Conservation (phyloP, 1,284 basidiomycete species). For the Golubevia pallescens region DNA sequence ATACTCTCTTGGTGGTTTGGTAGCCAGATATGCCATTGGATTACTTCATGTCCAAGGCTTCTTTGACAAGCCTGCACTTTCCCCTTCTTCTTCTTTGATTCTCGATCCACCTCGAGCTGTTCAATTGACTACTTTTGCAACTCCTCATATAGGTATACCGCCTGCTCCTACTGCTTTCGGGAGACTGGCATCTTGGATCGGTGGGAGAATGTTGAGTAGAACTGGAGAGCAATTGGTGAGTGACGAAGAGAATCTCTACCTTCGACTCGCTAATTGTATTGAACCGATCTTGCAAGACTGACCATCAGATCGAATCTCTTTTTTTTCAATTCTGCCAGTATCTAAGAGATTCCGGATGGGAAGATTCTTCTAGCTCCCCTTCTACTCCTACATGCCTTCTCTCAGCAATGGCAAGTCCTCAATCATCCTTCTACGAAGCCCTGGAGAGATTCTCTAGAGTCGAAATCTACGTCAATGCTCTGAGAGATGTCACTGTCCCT, state of each 20-base stretch:
- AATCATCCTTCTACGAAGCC: conserved; percentile 30
- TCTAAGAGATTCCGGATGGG: conserved; percentile 30
- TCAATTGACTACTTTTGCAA: conserved; percentile 39
- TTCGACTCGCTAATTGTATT: neutral
- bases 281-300: neutral
- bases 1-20: conserved; percentile 42
- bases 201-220: conserved; percentile 15
- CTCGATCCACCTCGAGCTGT: neutral
- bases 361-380: neutral
- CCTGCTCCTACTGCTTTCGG: conserved; percentile 20
- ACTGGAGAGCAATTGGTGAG: conserved; percentile 24
- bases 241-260: no score
- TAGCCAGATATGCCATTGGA: conserved; percentile 37
- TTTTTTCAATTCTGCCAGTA: conserved; percentile 8
- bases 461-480: conserved; percentile 41
- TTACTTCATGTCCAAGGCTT: conserved; percentile 28
- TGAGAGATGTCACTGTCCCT: conserved; percentile 38
- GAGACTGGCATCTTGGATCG: conserved; percentile 15
- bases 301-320: neutral
- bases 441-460: conserved; percentile 26
- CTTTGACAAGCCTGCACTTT: conserved; percentile 17
- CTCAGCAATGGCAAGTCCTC: conserved; percentile 30
- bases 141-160: conserved; percentile 41
- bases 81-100: neutral
- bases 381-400: conserved; percentile 18